A percentile compares a stretch with the other conserved stretches of the same genome.
phyloP scores from a whole-genome alignment of 2,329 filamentous ascomycete species.

The Didymella exigua region DNA sequence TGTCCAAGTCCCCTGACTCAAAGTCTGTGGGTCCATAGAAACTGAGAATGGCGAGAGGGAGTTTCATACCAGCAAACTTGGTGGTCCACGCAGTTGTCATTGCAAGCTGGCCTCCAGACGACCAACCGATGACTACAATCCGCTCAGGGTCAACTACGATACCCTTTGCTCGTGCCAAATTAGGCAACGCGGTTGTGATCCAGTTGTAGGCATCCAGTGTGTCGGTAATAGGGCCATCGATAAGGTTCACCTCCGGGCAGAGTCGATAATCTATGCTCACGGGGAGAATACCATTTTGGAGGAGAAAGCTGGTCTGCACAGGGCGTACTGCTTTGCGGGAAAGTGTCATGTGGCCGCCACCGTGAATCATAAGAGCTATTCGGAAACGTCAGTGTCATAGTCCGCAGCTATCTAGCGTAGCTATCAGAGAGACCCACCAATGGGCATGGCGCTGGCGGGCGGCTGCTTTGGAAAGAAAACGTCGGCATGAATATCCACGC shows the following conservation, averaged over 20 bases:
- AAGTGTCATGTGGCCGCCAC: slow-evolving; percentile 52
- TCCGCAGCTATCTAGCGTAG: not conserved
- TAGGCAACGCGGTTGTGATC: not conserved
- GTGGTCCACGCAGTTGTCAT: slow-evolving; percentile 52
- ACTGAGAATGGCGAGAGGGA: slow-evolving; percentile 52
- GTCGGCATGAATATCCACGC: not conserved
- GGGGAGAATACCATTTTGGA: slow-evolving; percentile 52
- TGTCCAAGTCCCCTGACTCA: slow-evolving; percentile 23
- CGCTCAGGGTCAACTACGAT: slow-evolving; percentile 30
- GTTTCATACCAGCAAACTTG: slow-evolving; percentile 28
- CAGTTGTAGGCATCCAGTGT: slow-evolving; percentile 37
- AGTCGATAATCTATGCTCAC: slow-evolving; percentile 59
- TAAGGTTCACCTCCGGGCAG: slow-evolving; percentile 56
- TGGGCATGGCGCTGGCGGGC: slow-evolving; percentile 6
- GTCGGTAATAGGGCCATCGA: slow-evolving; percentile 56
- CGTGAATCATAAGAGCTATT: slow-evolving; percentile 54
- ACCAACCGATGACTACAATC: slow-evolving; percentile 57
- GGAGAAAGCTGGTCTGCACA: slow-evolving; percentile 47
- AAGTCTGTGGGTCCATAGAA: slow-evolving; percentile 53
- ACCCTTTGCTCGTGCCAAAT: not conserved
- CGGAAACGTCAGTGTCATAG: slow-evolving; percentile 3
- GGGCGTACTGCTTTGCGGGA: slow-evolving; percentile 48
- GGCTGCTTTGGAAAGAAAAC: slow-evolving; percentile 26
- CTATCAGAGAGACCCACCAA: slow-evolving; percentile 10
- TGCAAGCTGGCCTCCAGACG: slow-evolving; percentile 55